Evolutionary conservation across 805 yeast species (phyloP).

Genomic region (Vanderwaltozyma tropicalis): DNA sequence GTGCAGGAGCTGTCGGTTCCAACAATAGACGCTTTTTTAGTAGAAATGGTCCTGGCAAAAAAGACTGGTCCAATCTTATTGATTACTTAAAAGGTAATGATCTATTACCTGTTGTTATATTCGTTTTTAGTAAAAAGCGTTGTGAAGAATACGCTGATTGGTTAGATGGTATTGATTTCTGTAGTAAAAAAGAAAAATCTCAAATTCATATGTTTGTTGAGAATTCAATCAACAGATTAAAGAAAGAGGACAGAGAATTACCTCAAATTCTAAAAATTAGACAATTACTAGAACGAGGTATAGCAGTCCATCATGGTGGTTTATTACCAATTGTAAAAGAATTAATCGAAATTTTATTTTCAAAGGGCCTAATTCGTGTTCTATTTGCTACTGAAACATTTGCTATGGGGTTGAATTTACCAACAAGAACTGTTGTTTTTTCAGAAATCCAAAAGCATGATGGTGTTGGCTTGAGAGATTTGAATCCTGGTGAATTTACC

Average conservation of each 20-base stretch:
- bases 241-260: slow-evolving; percentile 82
- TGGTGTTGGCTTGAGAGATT: slow-evolving; percentile 68
- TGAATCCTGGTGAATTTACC: slow-evolving; percentile 93
- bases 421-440: slow-evolving; percentile 93
- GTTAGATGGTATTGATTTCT: slow-evolving; percentile 62
- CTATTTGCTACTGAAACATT: slow-evolving; percentile 96
- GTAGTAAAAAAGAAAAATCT: slow-evolving; percentile 75
- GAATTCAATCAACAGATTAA: slow-evolving; percentile 74
- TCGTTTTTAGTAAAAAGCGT: slow-evolving; percentile 86
- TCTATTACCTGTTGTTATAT: slow-evolving; percentile 83
- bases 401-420: slow-evolving; percentile 96
- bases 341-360: slow-evolving; percentile 82
- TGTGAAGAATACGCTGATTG: slow-evolving; percentile 90
- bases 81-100: slow-evolving; percentile 56
- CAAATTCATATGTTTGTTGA: slow-evolving; percentile 92
- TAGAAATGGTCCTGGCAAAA: slow-evolving; percentile 65
- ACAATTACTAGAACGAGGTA: slow-evolving; percentile 78
- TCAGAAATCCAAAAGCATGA: slow-evolving; percentile 82
- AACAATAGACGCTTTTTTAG: slow-evolving; percentile 30
- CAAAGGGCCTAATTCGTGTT: slow-evolving; percentile 77
- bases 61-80: slow-evolving; percentile 66
- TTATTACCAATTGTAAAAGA: slow-evolving; percentile 87
- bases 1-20: slow-evolving; percentile 33
- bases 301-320: slow-evolving; percentile 95
- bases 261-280: slow-evolving; percentile 83